Evolutionary conservation across 345 rosid genomes (phyloP), one percentile per base, ranked within the genome.

Genomic region (Atalantia buxifolia): DNA sequence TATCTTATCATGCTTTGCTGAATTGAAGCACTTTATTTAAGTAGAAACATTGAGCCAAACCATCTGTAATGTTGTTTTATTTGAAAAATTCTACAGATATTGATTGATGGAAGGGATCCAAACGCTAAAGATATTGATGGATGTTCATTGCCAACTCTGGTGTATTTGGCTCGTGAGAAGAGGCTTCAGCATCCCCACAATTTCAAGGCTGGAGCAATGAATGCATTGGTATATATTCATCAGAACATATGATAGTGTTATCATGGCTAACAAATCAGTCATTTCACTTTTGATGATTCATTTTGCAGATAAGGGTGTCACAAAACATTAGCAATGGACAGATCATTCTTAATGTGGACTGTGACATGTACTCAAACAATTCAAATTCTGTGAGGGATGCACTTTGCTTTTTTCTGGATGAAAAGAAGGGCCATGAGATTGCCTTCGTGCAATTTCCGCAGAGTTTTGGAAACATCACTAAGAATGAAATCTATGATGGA

Each of bases 191-290:
- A 82, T 86, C 85, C 76, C 68, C 97, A 94, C 80, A 85, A 94
- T 79, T 94, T 86, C 88, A 94, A 94, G 83, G 97, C 98, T 36
- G 97, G 98, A 78, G 89, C 97, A 36, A 90, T 94, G 91, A 94
- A 94, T 79, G 89, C 95, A 25, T 75, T 94, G 90, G 97, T 92
- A 87, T 31, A 30, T 61, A 65, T 22, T 4, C n/a, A 56, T 36
- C 60, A 6, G 24, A 56, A n/a, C 18, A 6, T 19, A 27, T 9
- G 28, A 66, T 18, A 53, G 57, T 53, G 57, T 18, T 53, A 16
- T 53, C 22, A 19, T 53, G 22, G 14, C 19, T 24, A 59, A 45
- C 18, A 45, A 57, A 33, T 24, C n/a, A 7, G 28, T 76, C 30
- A 65, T 66, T 75, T 50, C 35, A 35, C 5, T 28, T 35, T 40